A percentile compares a stretch with the other conserved stretches of the same genome.
Evolutionary conservation across 192 early-diverging fungal genomes (phyloP).

Genomic region (Geranomyces variabilis): DNA sequence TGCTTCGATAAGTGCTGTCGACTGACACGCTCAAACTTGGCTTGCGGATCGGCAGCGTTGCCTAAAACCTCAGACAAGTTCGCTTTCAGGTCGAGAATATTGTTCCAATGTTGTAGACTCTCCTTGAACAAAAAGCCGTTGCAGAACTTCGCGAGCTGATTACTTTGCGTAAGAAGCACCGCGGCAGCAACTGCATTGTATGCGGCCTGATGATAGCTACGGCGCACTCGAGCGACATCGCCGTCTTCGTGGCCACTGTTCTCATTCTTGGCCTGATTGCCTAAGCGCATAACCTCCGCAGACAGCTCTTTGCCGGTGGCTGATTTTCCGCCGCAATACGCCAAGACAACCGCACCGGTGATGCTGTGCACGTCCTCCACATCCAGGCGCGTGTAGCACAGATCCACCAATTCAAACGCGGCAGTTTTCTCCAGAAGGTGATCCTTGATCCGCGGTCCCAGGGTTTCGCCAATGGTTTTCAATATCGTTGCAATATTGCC

Average conservation of each 20-base stretch:
- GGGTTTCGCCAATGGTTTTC: constrained; percentile 42
- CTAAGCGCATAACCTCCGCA: constrained; percentile 19
- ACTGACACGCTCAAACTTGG: background rate
- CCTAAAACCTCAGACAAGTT: background rate
- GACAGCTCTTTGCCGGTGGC: constrained; percentile 28
- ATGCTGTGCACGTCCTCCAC: constrained; percentile 11
- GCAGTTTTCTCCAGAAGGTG: constrained; percentile 46
- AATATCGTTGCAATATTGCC: constrained; percentile 58
- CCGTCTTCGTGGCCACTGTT: background rate
- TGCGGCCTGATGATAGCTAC: constrained; percentile 54
- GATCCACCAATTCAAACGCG: constrained; percentile 52
- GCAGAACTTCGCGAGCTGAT: constrained; percentile 44
- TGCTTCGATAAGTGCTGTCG: constrained; percentile 59
- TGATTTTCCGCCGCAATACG: background rate
- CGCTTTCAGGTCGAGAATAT: constrained; percentile 26
- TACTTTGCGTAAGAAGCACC: constrained; percentile 60
- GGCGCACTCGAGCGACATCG: background rate
- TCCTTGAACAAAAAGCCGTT: constrained; percentile 65
- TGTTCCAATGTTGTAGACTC: constrained; percentile 29
- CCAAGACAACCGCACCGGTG: constrained; percentile 9
- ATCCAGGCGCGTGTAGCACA: constrained; percentile 46
- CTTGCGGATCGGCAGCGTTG: background rate
- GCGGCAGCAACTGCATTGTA: constrained; percentile 60
- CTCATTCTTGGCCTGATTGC: constrained; percentile 26
- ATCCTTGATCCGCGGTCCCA: constrained; percentile 8